Base-by-base conservation (phyloP, 2,329 filamentous ascomycete species). In the Lojkania enalia region DNA sequence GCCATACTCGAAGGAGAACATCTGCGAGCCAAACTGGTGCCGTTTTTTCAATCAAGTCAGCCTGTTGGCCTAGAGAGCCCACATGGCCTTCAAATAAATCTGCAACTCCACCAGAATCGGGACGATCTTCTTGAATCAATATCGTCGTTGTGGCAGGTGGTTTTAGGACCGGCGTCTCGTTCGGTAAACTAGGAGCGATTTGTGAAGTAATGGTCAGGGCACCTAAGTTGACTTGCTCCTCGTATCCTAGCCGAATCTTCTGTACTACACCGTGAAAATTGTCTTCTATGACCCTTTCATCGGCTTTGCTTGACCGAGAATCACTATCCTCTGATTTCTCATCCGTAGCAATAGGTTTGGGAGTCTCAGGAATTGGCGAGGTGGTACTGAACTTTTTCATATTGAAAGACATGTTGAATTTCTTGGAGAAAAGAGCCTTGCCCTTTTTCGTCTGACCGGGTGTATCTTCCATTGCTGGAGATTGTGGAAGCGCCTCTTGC, bases 11-110 rank as follows among this genome's bases (percentile, higher is more conserved):
- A 35, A 99, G 75, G 12, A 99, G 76, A 25, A 96, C 81, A 52
- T 97, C 91, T 12, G 88, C 91, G 5, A 99, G 77, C 94, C 94
- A 99, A 76, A 88, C 86, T 1, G 94, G 92, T 4, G 87, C 90
- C 30, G 86, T 82, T 61, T 89, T 87, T 72, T 97, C 91, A 40
- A 99, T 86, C 15, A 86, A 73, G 67, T 95, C 89, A 15, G 85
- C 86, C 58, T 95, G 88, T 35, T 81, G 76, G 1, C 87, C 87
- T 3, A 95, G 79, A 5, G 82, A 84, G 44, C 83, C 87, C 2
- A 97, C 88, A 2, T 87, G 95, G 20, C 94, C 92, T 60, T 94
- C 82, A 65, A 96, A 99, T 9, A 97, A 76, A 74, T 97, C 94
- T 20, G 89, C 88, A 45, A 84, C 79, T 20, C 83, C 82, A 18